Base-by-base conservation (phyloP, 495 filamentous ascomycete genomes). In the Hypoxylon cercidicola region DNA sequence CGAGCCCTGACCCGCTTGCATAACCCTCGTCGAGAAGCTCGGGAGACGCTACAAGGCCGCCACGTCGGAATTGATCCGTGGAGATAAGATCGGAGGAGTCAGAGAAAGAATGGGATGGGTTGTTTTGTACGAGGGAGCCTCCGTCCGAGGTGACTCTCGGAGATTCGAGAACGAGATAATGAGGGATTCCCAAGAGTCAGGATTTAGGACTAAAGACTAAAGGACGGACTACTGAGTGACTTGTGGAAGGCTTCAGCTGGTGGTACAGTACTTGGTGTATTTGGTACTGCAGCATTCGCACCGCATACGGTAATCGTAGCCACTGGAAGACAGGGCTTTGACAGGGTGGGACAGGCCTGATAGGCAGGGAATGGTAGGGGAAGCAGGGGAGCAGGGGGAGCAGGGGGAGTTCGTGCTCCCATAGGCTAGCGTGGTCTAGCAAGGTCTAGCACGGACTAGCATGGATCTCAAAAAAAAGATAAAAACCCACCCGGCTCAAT, bases 51-150 rank as follows among this genome's bases (percentile, higher is more conserved):
- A 49, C 59, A 45, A 63, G 35, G 63, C 65, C 55, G 60, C 55
- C 65, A 68, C 65, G 55, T 68, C 60, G 60, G 65, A 60, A 51
- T 60, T 55, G 59, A 51, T 58, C 32, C 18, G 45, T 63, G 65
- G 65, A 68, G 65, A 68, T 68, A 68, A 68, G 60, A 68, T 68
- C 65, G 65, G 60, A 60, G 50, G 51, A 68, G 44, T 21, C 19
- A 52, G 54, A 49, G 45, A 30, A 39, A 32, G 46, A 30, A 25
- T n/a, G n/a, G n/a, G n/a, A n/a, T n/a, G n/a, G n/a, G n/a, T n/a
- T n/a, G n/a, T n/a, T 15, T 32, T 32, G 30, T 32, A 7, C 12
- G 12, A 4, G 53, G 55, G 45, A 55, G 54, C 16, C 16, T 63
- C 49, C 51, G 58, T 68, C 64, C 64, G 64, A 68, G 60, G 51